phyloP scores from a whole-genome alignment of 2,329 filamentous ascomycete genomes.

The Helminthosporium solani region DNA sequence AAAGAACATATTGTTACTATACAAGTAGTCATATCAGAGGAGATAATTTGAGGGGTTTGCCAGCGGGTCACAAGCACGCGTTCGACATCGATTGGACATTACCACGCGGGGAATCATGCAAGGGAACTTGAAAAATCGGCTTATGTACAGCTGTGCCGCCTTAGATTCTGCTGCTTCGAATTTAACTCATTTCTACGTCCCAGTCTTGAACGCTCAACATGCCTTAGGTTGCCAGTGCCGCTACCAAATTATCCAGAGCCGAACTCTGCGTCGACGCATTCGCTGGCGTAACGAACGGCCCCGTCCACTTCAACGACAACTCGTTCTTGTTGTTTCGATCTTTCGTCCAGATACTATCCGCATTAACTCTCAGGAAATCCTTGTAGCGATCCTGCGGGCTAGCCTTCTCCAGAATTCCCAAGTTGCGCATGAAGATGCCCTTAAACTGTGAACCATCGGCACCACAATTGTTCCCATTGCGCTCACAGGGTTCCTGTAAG shows the following conservation, averaged over 20 bases:
- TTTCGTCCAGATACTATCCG: conserved; percentile 32
- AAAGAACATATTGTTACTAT: no score
- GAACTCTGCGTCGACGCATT: conserved; percentile 63
- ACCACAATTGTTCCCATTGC: conserved; percentile 20
- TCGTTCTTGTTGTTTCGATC: conserved; percentile 43
- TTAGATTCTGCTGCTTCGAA: no score
- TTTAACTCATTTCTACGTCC: no score
- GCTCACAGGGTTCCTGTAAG: conserved; percentile 34
- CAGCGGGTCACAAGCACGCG: no score
- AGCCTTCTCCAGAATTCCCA: conserved; percentile 32
- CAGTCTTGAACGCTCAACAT: no score
- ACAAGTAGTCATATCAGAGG: no score
- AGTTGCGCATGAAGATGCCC: conserved; percentile 38
- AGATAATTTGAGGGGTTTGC: no score
- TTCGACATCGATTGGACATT: no score
- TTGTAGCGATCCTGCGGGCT: conserved; percentile 20
- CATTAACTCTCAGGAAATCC: conserved; percentile 36
- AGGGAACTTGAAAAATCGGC: no score
- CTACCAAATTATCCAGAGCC: conserved; percentile 67
- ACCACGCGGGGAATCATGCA: no score
- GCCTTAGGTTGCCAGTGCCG: conserved; percentile 42
- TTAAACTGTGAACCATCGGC: conserved; percentile 38
- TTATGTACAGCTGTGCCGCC: no score
- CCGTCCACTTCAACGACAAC: conserved; percentile 66
- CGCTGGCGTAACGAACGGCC: conserved; percentile 55